Base-by-base conservation (phyloP, 2,329 filamentous ascomycete genomes). In the Pseudogymnoascus sp. region DNA sequence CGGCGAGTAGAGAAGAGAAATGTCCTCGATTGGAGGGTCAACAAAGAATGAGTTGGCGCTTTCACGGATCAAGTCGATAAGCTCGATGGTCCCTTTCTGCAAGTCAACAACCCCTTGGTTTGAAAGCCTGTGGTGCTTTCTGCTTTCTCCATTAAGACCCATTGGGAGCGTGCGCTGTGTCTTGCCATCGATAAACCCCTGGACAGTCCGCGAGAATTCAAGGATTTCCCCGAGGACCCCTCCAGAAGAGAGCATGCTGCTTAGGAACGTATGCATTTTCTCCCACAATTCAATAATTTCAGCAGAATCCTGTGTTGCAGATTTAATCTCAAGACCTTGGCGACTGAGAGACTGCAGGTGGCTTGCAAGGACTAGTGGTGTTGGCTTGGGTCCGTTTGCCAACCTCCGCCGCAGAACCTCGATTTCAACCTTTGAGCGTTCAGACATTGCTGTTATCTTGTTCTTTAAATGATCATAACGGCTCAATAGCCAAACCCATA, bases 231-330 rank as follows among this genome's bases (percentile, higher is more conserved):
- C 92, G 5, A 99, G 79, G 15, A 97, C 82, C 3, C 95, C 95
- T 66, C 88, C 86, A 6, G 87, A 77, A 0, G 91, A 93, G 0
- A 99, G 79, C 40, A 99, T 80, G 44, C 83, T 85, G 9, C 79
- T 87, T 65, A 97, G 74, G 66, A 91, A 95, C 0, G 83, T 79
- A 64, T 91, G 79, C 67, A 96, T 87, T 73, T 93, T 91, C 70
- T 97, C 93, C 95, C 95, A 99, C 65, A 97, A 83, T 68, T 96
- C 92, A 67, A 96, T 83, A 13, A 97, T 83, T 56, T 93, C 88
- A 2, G 88, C 77, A 0, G 88, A 86, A 73, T 99, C 95, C n/a
- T 92, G 82, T 10, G 87, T 83, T 23, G 82, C 79, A 9, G 79
- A 77, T 67, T 82, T 84, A 63, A 83, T 84, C 62, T 86, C 83